Conservation (phyloP, 176 grass and related monocot genomes). For the Thalia dealbata region DNA sequence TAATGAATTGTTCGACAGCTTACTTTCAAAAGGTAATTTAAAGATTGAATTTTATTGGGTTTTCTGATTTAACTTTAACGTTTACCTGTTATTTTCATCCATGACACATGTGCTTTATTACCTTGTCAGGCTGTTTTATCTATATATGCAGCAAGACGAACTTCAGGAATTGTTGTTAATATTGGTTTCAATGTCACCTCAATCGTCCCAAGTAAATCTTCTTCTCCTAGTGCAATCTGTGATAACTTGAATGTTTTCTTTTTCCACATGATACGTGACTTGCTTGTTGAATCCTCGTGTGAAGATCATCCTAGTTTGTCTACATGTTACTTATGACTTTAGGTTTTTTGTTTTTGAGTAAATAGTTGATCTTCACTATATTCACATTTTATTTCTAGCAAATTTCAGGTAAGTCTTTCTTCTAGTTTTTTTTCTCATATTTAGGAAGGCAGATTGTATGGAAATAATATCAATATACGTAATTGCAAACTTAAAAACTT, state of each 20-base stretch:
- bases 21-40: not conserved
- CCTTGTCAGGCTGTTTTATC: constrained; percentile 57
- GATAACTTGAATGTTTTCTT: not conserved
- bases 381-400: not conserved
- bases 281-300: not conserved
- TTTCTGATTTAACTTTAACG: not conserved
- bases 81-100: not conserved
- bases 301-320: not conserved
- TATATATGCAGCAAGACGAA: constrained; percentile 79
- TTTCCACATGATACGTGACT: not conserved
- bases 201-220: constrained; percentile 66
- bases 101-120: not conserved
- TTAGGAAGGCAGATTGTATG: not conserved
- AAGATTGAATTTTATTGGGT: not conserved
- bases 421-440: not conserved
- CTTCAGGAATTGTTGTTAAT: constrained; percentile 87
- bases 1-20: not conserved
- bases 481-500: too few relatives aligned
- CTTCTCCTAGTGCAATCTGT: not conserved
- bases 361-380: not conserved
- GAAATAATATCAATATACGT: too few relatives aligned
- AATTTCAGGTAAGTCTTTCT: not conserved
- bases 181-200: constrained; percentile 84
- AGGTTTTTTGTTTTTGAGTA: not conserved
- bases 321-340: not conserved